Evolutionary conservation across 805 yeast species (phyloP), one percentile per base, ranked within the genome.

Genomic region (Starmerella roubikii): DNA sequence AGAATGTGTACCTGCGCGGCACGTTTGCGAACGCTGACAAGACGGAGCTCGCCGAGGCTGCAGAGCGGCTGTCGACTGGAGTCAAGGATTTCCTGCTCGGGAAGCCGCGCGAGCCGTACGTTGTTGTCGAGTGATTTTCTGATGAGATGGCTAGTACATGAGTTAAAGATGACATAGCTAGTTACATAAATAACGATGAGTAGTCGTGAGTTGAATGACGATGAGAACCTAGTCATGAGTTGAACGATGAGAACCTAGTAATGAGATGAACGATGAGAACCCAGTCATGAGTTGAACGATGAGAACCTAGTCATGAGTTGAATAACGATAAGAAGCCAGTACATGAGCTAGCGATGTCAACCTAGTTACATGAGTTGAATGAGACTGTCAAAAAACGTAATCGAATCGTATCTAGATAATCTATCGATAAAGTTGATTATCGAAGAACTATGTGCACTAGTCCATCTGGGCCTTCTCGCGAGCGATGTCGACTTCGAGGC

Each of bases 401-500:
- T n/a, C n/a, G n/a, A n/a, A 23, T 23, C 8, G 25, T 8, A 23
- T 8, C 11, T 23, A 8, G 25, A 23, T 23, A 23, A 11, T 8
- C 8, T 8, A 8, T 23, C 25, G 25, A 8, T 23, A 8, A 23
- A 23, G 10, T 23, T 23, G 25, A 23, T 23, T 23, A 11, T 11
- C 11, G 25, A 23, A 8, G 10, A 23, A 8, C 25, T 23, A 23
- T 23, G 25, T n/a, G n/a, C n/a, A n/a, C n/a, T n/a, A n/a, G n/a
- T 22, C 24, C 10, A 8, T 22, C 24, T 22, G 24, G 10, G 24
- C 24, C 24, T 70, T 67, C 47, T 79, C 86, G 30, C 62, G 67
- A 29, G 74, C 78, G 21, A 91, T 70, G 41, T 78, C 69, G 56
- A 95, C 85, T 13, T 83, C 86, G 43, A 91, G 63, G 0, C 97